Base-by-base conservation (phyloP, 331 rosid genomes). In the Phaseolus coccineus region DNA sequence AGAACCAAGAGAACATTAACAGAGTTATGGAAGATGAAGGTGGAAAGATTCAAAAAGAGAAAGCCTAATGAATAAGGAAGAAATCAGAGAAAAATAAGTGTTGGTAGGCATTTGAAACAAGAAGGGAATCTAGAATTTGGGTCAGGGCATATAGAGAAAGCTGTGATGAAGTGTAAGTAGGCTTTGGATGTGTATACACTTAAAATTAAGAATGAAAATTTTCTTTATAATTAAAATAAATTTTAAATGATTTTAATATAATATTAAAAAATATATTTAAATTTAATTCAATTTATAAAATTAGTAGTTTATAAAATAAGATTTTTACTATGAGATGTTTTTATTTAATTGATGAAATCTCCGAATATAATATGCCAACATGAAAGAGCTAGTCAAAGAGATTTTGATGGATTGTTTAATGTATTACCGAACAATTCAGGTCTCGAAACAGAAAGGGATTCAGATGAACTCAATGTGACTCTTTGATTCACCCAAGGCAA, bases 21-120 rank as follows among this genome's bases (percentile, higher is more conserved):
- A 70, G 89, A 88, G 71, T 48, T 86, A 19, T 92, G 97, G 97
- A 91, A 87, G n/a, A 68, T 87, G 80, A 90, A 87, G 87, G 93
- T 92, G 24, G 93, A 88, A 13, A 90, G 90, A 76, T 84, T 75
- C 30, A 88, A 65, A 19, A 85, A 90, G 76, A 82, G 88, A 92
- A 73, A 87, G 82, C 69, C 9, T 90, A 9, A 81, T 90, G 90
- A 71, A 70, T 12, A 80, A 87, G 37, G 14, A 81, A 81, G 92
- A 88, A 71, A 31, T 81, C 5, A 85, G 74, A 71, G 88, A 88
- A 83, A 92, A 77, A 35, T 73, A 83, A 56, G 78, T 73, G 12
- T 44, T 79, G 77, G 88, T 77, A 51, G 68, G 80, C 2, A 35
- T 67, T 57, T 88, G 44, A 92, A 88, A 64, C 73, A 69, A 69